Evolutionary conservation across 2,329 filamentous ascomycete genomes (phyloP).

Genomic region (Colletotrichum limetticola): DNA sequence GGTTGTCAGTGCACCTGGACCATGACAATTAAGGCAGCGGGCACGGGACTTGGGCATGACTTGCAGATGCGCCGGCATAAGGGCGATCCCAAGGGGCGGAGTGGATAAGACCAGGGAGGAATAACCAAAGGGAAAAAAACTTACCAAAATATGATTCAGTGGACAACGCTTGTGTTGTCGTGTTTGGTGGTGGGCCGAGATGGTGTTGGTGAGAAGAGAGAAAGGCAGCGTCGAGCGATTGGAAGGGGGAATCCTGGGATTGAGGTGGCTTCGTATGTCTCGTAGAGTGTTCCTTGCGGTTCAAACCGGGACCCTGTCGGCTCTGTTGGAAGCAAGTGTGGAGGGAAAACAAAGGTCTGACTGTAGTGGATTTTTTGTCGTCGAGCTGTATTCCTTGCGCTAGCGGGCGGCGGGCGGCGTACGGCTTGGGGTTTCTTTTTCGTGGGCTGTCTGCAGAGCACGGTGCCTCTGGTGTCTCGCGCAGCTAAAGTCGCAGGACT

Average conservation of each 20-base stretch:
- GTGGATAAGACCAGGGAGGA: conserved; percentile 16
- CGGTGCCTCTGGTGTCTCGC: conserved; percentile 31
- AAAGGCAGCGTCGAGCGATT: conserved; percentile 9
- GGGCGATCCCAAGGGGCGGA: conserved; percentile 11
- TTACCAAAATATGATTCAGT: conserved; percentile 13
- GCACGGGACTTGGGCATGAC: conserved; percentile 25
- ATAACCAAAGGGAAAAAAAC: not conserved
- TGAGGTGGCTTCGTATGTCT: conserved; percentile 23
- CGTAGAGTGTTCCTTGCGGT: conserved; percentile 14
- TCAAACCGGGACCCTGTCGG: conserved; percentile 4
- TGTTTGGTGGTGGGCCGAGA: conserved; percentile 8
- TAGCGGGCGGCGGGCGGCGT: conserved; percentile 25
- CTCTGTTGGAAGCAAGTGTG: conserved; percentile 18
- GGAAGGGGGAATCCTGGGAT: conserved; percentile 3
- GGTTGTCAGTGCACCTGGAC: conserved; percentile 33
- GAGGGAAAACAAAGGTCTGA: conserved; percentile 34
- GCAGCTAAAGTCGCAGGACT: conserved; percentile 35
- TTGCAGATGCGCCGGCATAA: conserved; percentile 22
- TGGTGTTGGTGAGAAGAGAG: conserved; percentile 3
- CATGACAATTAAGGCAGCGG: conserved; percentile 20
- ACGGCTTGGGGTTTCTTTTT: conserved; percentile 25
- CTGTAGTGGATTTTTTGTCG: conserved; percentile 17
- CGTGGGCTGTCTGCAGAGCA: conserved; percentile 23
- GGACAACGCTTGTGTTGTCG: conserved; percentile 7
- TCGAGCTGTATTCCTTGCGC: conserved; percentile 34